A percentile compares a stretch with the other conserved stretches of the same genome.
Conservation (phyloP, 2,329 filamentous ascomycete genomes). For the Fusarium illudens region DNA sequence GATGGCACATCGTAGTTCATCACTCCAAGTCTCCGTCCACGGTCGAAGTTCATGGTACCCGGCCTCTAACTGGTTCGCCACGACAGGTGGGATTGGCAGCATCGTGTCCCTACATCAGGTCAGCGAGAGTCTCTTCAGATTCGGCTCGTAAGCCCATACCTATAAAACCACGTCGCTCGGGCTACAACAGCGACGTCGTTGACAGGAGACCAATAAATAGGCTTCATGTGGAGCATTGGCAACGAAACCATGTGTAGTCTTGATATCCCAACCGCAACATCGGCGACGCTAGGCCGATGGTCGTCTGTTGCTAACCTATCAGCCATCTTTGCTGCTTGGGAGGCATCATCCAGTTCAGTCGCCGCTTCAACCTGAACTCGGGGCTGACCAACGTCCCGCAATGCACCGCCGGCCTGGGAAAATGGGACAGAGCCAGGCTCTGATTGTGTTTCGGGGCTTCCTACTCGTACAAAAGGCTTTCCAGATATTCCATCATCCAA, state of each 20-base stretch:
- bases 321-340: constrained; percentile 8
- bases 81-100: constrained; percentile 82
- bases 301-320: constrained; percentile 9
- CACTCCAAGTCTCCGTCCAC: constrained; percentile 91
- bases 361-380: constrained; percentile 5
- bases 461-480: constrained; percentile 61
- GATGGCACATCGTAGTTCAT: constrained; percentile 88
- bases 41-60: constrained; percentile 87
- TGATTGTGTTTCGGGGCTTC: constrained; percentile 44
- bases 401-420: background rate
- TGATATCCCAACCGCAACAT: constrained; percentile 88
- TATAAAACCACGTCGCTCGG: constrained; percentile 96
- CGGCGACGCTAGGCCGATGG: constrained; percentile 48
- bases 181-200: constrained; percentile 86
- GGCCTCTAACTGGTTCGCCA: constrained; percentile 92
- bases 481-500: constrained; percentile 63
- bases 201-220: constrained; percentile 96
- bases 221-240: constrained; percentile 86
- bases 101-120: constrained; percentile 74
- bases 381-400: constrained; percentile 6
- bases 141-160: constrained; percentile 49
- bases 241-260: constrained; percentile 88
- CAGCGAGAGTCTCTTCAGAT: constrained; percentile 11
- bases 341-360: constrained; percentile 9
- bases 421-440: constrained; percentile 23